Evolutionary conservation across 352 stramenopile genomes (phyloP), one percentile per base, ranked within the genome.

Genomic region (Phytophthora pisi): DNA sequence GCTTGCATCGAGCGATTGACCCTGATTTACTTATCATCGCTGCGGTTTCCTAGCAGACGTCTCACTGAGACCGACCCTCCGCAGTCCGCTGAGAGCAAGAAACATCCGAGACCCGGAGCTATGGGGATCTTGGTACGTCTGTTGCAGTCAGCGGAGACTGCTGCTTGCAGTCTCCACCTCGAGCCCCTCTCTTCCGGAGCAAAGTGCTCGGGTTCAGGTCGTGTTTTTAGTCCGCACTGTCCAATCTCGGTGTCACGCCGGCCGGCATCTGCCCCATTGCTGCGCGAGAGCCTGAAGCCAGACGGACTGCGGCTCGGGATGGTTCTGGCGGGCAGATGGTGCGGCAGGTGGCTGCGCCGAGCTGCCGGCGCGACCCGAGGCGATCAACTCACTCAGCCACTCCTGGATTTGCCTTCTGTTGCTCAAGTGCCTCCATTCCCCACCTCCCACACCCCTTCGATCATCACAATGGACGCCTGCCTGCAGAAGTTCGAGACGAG

Each of bases 391-490:
- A 20, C 20, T 20, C 20, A 0, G 20, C 1, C 56, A 77, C 34
- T 77, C 46, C 70, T 77, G 54, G 60, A 77, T 74, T 77, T 72
- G 53, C 57, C 65, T 54, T 62, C 24, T 68, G 51, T 71, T 52
- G 34, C 59, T 55, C 65, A 77, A 73, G 64, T 50, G 26, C 61
- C 24, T 57, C 26, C 36, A 24, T 18, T 46, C 60, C 52, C 47
- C 51, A 57, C 24, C n/a, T 40, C 26, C 40, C 23, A 61, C 66
- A 65, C 68, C 31, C 70, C 49, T 6, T 6, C 34, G 10, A 42
- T 42, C 34, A 71, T 11, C 66, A 61, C 62, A 75, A 86, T 86
- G 78, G 78, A 86, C 57, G 75, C 75, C 40, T 84, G 70, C 60
- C 66, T 81, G 20, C 66, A 72, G 31, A 78, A 74, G 57, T 75